phyloP scores from a whole-genome alignment of 2,329 filamentous ascomycete genomes.

The Aspergillus jensenii region DNA sequence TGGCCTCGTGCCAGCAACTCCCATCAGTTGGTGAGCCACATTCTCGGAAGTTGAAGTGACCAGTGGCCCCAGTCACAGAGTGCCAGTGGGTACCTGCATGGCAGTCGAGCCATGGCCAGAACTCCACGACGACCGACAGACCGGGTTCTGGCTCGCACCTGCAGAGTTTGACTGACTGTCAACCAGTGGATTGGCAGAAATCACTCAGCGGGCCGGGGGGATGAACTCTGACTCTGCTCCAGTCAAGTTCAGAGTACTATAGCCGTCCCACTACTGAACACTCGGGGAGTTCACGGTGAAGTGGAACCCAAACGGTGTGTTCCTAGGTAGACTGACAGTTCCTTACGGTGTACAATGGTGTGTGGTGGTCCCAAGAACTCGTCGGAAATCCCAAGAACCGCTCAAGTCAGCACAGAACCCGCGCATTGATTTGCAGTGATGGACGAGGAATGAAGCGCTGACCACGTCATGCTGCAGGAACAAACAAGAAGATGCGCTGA shows the following conservation, averaged over 20 bases:
- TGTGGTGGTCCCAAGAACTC: background rate
- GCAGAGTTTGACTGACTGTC: background rate
- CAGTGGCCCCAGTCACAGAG: background rate
- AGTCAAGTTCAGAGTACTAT: background rate
- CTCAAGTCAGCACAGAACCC: no score
- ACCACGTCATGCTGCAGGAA: conserved; percentile 11
- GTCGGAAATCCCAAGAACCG: background rate
- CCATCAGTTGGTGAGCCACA: background rate
- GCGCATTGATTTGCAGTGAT: background rate
- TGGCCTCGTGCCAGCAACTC: background rate
- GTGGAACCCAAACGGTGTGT: background rate
- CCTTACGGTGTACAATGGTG: background rate
- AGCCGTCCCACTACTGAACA: background rate
- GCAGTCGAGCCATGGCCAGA: background rate
- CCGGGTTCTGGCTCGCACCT: background rate
- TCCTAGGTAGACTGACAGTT: background rate
- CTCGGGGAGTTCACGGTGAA: background rate
- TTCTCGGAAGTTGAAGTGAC: background rate
- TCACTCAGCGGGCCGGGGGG: background rate
- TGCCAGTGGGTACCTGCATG: background rate
- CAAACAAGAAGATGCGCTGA: background rate
- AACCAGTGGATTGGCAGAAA: background rate
- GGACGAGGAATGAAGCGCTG: background rate
- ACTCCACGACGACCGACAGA: background rate
- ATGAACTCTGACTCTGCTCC: background rate